Percentiles rank a stretch among this genome's conserved stretches.
Conservation (phyloP, 2,329 filamentous ascomycete genomes). For the Arthrobotrys megalospora region DNA sequence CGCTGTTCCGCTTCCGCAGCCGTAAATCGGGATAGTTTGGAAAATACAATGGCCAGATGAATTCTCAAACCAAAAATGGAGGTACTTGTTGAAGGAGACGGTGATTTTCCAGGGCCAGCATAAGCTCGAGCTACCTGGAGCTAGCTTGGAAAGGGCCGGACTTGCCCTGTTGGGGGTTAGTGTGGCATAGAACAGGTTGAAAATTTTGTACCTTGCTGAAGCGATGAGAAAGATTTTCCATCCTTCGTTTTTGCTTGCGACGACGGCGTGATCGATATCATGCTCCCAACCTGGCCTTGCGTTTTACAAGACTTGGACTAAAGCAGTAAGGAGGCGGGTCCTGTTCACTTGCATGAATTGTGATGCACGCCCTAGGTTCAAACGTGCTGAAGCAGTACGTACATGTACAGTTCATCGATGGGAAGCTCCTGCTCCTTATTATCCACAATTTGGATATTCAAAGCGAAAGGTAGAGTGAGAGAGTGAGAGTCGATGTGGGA, state of each 20-base stretch:
- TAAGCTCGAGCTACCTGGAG: constrained; percentile 48
- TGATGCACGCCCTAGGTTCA: constrained; percentile 59
- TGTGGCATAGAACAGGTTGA: constrained; percentile 40
- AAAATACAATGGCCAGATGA: constrained; percentile 32
- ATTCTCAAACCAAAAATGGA: constrained; percentile 33
- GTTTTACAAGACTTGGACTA: constrained; percentile 51
- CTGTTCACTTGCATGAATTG: constrained; percentile 60
- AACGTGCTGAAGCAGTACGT: constrained; percentile 56
- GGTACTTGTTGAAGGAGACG: constrained; percentile 34
- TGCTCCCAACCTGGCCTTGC: constrained; percentile 53
- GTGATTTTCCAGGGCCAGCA: constrained; percentile 49
- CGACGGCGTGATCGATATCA: constrained; percentile 51
- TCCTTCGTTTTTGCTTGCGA: constrained; percentile 40
- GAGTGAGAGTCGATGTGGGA: constrained; percentile 52
- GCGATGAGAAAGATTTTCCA: constrained; percentile 60
- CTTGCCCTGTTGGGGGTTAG: constrained; percentile 52
- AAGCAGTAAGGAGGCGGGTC: constrained; percentile 59
- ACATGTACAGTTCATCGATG: constrained; percentile 60
- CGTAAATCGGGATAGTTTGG: constrained; percentile 47
- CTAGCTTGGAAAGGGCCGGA: constrained; percentile 32
- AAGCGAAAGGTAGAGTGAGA: constrained; percentile 60
- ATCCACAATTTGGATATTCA: constrained; percentile 62
- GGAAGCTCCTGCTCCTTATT: constrained; percentile 57
- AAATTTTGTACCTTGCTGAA: constrained; percentile 61
- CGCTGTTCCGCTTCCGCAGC: constrained; percentile 61